These are phyloP conservation scores for Diaporthe sp. DNA, from an alignment of 2,329 filamentous ascomycete species.

Conservation along the genomic window DNA sequence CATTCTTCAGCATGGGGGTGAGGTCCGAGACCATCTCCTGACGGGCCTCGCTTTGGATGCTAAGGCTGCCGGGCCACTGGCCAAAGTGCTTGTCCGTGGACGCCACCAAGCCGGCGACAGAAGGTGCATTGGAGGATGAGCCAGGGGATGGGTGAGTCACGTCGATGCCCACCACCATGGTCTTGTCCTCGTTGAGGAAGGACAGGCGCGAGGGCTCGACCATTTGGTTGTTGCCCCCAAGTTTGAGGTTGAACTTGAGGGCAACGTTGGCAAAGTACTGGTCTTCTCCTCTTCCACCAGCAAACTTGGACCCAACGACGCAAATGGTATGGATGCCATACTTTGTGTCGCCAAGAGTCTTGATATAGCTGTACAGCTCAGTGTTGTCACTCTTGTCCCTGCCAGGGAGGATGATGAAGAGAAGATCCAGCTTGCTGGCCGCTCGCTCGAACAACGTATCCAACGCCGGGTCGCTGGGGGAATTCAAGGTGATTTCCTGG, in stretches of 20 bases:
- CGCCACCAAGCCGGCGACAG: slow-evolving; percentile 77
- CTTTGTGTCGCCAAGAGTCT: slow-evolving; percentile 65
- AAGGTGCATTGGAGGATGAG: slow-evolving; percentile 67
- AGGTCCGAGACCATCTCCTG: slow-evolving; percentile 74
- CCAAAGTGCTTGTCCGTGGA: slow-evolving; percentile 68
- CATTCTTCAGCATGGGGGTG: slow-evolving; percentile 68
- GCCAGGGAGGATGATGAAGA: slow-evolving; percentile 60
- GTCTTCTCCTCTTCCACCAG: slow-evolving; percentile 43
- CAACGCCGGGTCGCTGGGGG: slow-evolving; percentile 16
- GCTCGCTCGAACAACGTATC: slow-evolving; percentile 16
- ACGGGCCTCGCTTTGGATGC: slow-evolving; percentile 61
- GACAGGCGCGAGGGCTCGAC: slow-evolving; percentile 59
- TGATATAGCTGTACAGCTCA: slow-evolving; percentile 66
- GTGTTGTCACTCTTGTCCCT: slow-evolving; percentile 45
- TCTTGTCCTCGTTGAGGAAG: slow-evolving; percentile 66
- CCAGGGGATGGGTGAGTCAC: slow-evolving; percentile 80
- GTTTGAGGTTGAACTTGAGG: slow-evolving; percentile 74
- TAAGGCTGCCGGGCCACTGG: slow-evolving; percentile 76
- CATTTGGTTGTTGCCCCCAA: slow-evolving; percentile 67
- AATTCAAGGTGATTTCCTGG: background rate
- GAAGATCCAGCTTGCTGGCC: slow-evolving; percentile 44
- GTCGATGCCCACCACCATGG: slow-evolving; percentile 79
- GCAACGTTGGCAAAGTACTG: slow-evolving; percentile 65
- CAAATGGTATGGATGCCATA: slow-evolving; percentile 71
- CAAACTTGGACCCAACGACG: slow-evolving; percentile 61